Evolutionary conservation across 495 filamentous ascomycete genomes (phyloP), one percentile per base, ranked within the genome.

Genomic region (Hypoxylon lenormandii): DNA sequence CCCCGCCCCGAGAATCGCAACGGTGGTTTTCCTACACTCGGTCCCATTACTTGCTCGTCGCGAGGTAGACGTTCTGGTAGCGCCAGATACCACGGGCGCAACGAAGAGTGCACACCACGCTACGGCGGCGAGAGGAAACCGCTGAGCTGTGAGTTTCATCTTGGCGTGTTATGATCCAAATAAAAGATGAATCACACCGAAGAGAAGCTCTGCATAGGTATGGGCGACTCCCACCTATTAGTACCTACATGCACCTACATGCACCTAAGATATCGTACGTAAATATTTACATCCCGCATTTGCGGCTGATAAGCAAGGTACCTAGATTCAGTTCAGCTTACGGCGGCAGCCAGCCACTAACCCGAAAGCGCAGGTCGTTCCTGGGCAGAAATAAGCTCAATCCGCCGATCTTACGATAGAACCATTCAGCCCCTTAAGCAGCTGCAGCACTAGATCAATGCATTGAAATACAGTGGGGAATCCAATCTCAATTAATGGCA

Each of bases 1-100:
- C 1, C 87, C 87, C 36, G 84, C 87, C 16, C 87, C 87, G 21
- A 82, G 73, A 33, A 84, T 78, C 12, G 78, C 81, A n/a, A 83
- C 80, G 37, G 73, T 77, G 11, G 81, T 83, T 53, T 77, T 79
- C 21, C 59, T 69, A 61, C 77, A 78, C 50, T 69, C 58, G 0
- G 42, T 37, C 28, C 43, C 48, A 4, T 60, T 33, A 8, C 37
- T 15, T 15, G 8, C 19, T 4, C 42, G 45, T 8, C 61, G 64
- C 33, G 63, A 12, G 3, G 26, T 28, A 0, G 60, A 45, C 18
- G 48, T 11, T 33, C 2, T 33, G 26, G 7, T 23, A 33, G 58
- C 61, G 28, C 46, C 23, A 21, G 51, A 61, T 6, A 23, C 50
- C 4, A 62, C 46, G 22, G 70, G 66, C 21, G 57, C 61, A 3